phyloP scores from a whole-genome alignment of 2,329 filamentous ascomycete species.

The Chaetomium sp. region DNA sequence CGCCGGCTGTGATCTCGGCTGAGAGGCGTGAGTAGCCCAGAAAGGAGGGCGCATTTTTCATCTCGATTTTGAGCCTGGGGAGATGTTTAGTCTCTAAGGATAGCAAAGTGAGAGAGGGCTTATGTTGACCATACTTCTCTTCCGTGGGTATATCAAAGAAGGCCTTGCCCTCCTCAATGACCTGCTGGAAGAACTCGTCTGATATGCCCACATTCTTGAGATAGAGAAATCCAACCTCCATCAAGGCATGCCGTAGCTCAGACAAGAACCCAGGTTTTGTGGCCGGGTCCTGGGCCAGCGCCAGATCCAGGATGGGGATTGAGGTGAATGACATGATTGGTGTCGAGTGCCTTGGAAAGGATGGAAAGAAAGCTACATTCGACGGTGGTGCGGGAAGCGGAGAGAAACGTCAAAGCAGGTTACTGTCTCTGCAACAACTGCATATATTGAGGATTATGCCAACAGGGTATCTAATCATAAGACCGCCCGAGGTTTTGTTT shows the following conservation, averaged over 20 bases:
- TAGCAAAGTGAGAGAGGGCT: not conserved
- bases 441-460: slow-evolving; percentile 15
- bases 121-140: slow-evolving; percentile 62
- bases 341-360: not conserved
- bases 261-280: slow-evolving; percentile 73
- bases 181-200: slow-evolving; percentile 63
- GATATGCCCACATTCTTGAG: slow-evolving; percentile 77
- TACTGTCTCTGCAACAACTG: slow-evolving; percentile 2
- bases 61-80: slow-evolving; percentile 64
- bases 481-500: slow-evolving; percentile 11
- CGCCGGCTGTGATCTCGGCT: slow-evolving; percentile 72
- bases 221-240: slow-evolving; percentile 89
- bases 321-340: slow-evolving; percentile 68
- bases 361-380: not conserved
- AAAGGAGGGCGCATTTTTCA: slow-evolving; percentile 74
- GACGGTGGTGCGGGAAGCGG: not conserved
- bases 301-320: slow-evolving; percentile 77
- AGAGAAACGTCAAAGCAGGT: not conserved
- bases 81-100: not conserved
- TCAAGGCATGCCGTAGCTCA: slow-evolving; percentile 71
- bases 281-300: slow-evolving; percentile 60
- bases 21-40: slow-evolving; percentile 68
- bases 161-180: slow-evolving; percentile 66
- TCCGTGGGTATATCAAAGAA: slow-evolving; percentile 78
- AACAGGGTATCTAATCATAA: slow-evolving; percentile 27